Evolutionary conservation across 1,284 basidiomycete species (phyloP).

Genomic region (Paramarasmius palmivorus): DNA sequence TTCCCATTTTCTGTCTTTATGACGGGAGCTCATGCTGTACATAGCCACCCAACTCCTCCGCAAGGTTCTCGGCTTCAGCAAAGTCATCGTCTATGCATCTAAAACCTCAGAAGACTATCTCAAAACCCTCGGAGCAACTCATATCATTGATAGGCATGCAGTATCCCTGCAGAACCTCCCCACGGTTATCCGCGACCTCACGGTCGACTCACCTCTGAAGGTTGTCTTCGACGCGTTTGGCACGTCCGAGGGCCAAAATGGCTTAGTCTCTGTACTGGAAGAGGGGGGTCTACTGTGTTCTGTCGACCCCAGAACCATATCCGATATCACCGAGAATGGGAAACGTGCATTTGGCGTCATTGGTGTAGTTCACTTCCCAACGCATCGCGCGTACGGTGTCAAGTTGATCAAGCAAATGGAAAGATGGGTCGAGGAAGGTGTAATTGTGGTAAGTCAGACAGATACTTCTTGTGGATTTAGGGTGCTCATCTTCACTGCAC

Average conservation of each 20-base stretch:
- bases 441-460: constrained; percentile 22
- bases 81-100: constrained; percentile 13
- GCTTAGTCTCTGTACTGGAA: constrained; percentile 15
- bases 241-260: constrained; percentile 15
- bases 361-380: background rate
- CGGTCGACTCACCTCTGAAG: background rate
- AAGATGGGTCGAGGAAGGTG: constrained; percentile 15
- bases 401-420: constrained; percentile 13
- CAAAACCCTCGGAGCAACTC: constrained; percentile 9
- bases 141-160: constrained; percentile 8
- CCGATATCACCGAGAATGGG: background rate
- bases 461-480: no score
- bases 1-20: background rate
- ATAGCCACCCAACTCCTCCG: constrained; percentile 11
- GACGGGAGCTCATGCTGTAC: background rate
- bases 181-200: background rate
- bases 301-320: constrained; percentile 13
- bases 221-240: constrained; percentile 1
- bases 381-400: constrained; percentile 4
- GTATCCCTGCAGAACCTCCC: background rate
- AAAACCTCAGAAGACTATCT: background rate
- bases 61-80: constrained; percentile 2
- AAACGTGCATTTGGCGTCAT: background rate
- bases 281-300: constrained; percentile 11
- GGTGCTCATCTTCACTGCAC: no score